Evolutionary conservation across 2,329 filamentous ascomycete species (phyloP).

Genomic region (Teratosphaeria destructans): DNA sequence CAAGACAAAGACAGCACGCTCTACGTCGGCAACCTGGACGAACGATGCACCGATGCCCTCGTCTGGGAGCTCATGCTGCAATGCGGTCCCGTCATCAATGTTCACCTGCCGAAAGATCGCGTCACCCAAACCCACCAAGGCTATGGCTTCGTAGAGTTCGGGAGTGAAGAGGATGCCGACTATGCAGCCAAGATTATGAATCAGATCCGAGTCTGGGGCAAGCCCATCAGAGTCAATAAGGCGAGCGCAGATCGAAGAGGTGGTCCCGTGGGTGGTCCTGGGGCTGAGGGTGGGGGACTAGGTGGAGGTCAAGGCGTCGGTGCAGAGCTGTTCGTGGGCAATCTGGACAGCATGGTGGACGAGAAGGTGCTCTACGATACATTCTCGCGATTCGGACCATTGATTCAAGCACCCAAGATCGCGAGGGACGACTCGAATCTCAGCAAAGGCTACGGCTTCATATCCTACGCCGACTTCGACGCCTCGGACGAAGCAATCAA

Average conservation of each 20-base stretch:
- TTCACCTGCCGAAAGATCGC: slow-evolving; percentile 95
- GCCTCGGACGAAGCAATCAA: slow-evolving; percentile 82
- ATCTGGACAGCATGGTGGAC: slow-evolving; percentile 86
- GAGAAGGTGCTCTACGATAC: slow-evolving; percentile 94
- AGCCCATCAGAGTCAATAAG: slow-evolving; percentile 95
- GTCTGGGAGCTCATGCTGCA: slow-evolving; percentile 98
- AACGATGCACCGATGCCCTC: slow-evolving; percentile 80
- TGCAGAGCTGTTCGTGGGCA: slow-evolving; percentile 93
- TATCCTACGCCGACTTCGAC: slow-evolving; percentile 88
- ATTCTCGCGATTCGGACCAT: slow-evolving; percentile 80
- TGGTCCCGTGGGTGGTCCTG: slow-evolving; percentile 41
- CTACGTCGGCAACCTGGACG: slow-evolving; percentile 97
- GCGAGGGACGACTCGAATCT: slow-evolving; percentile 80
- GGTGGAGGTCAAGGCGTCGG: slow-evolving; percentile 85
- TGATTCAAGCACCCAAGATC: slow-evolving; percentile 79
- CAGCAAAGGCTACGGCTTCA: slow-evolving; percentile 92
- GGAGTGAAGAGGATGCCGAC: slow-evolving; percentile 87
- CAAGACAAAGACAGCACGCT: slow-evolving; percentile 98
- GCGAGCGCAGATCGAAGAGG: slow-evolving; percentile 88
- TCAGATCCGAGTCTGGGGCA: slow-evolving; percentile 83
- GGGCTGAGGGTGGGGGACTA: slow-evolving; percentile 81
- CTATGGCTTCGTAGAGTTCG: slow-evolving; percentile 98
- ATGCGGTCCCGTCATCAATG: slow-evolving; percentile 92
- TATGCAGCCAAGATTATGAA: slow-evolving; percentile 97
- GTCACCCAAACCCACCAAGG: slow-evolving; percentile 95